A percentile compares a stretch with the other conserved stretches of the same genome.
Conservation (phyloP, 306 rosid genomes). For the Prosopis cineraria region DNA sequence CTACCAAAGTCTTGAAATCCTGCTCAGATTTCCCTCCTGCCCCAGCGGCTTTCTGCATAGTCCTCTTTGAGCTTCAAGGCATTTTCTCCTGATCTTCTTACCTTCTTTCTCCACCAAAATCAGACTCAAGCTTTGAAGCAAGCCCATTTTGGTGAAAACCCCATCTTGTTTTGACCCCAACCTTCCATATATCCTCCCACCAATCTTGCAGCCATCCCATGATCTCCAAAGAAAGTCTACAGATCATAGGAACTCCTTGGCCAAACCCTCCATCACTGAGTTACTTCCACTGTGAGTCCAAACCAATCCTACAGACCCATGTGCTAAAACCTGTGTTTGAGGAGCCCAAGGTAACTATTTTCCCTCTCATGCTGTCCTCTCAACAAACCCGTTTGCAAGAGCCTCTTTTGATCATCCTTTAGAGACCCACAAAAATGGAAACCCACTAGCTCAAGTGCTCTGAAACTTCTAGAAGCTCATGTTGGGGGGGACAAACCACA, state of each 20-base stretch:
- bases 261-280: conserved; percentile 38
- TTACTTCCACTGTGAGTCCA: conserved; percentile 39
- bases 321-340: conserved; percentile 34
- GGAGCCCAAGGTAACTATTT: conserved; percentile 43
- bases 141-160: conserved; percentile 32
- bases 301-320: conserved; percentile 30
- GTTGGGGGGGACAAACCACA: neutral
- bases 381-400: conserved; percentile 33
- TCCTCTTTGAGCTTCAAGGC: neutral
- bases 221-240: conserved; percentile 40
- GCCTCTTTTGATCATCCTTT: neutral
- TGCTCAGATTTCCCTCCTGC: conserved; percentile 14
- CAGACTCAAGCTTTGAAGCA: conserved; percentile 31
- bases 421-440: conserved; percentile 18
- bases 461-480: conserved; percentile 4
- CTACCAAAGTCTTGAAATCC: neutral
- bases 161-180: conserved; percentile 36
- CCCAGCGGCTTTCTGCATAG: neutral
- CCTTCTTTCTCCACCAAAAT: conserved; percentile 35
- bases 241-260: conserved; percentile 40
- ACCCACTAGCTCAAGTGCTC: neutral
- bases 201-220: conserved; percentile 26
- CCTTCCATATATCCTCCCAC: conserved; percentile 37
- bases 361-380: conserved; percentile 11
- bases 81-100: conserved; percentile 20